phyloP scores from a whole-genome alignment of 2,329 filamentous ascomycete genomes.

The Colletotrichum tabaci region DNA sequence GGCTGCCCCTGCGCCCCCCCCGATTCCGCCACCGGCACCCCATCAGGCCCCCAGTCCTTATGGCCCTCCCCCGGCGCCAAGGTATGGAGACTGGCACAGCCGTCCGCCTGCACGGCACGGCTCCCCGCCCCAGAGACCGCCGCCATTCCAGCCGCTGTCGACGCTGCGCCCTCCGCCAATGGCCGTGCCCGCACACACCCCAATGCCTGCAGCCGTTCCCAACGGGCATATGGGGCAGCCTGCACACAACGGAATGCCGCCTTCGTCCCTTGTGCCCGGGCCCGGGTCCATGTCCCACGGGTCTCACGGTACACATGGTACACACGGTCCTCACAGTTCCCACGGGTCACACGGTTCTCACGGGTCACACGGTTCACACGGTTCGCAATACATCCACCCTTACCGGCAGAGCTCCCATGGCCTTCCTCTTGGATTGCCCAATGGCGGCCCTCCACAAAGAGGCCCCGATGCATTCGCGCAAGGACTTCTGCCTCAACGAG shows the following conservation, averaged over 20 bases:
- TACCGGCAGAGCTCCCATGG: conserved; percentile 49
- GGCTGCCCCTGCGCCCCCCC: conserved; percentile 48
- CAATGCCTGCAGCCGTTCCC: conserved; percentile 58
- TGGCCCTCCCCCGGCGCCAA: conserved; percentile 43
- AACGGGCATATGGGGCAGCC: conserved; percentile 58
- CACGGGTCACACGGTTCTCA: neutral
- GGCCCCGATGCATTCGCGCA: conserved; percentile 64
- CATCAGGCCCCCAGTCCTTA: conserved; percentile 56
- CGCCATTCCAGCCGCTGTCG: conserved; percentile 55
- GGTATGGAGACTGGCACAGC: conserved; percentile 61
- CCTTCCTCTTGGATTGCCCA: conserved; percentile 52
- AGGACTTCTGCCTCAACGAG: conserved; percentile 58
- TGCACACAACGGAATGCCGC: conserved; percentile 62
- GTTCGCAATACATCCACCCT: conserved; percentile 49
- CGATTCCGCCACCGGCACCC: conserved; percentile 53
- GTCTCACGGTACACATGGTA: conserved; percentile 1
- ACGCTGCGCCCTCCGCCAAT: conserved; percentile 66
- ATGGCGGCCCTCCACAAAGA: conserved; percentile 59
- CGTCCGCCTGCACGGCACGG: conserved; percentile 65
- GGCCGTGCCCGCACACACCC: conserved; percentile 58
- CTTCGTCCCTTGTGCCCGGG: conserved; percentile 58
- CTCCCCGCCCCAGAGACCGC: conserved; percentile 61
- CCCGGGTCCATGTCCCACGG: conserved; percentile 56
- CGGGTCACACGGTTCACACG: conserved; percentile 15
- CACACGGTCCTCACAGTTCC: conserved; percentile 44